Base-by-base conservation (phyloP, 192 early-diverging fungal genomes). In the Dimargaris cristalligena region DNA sequence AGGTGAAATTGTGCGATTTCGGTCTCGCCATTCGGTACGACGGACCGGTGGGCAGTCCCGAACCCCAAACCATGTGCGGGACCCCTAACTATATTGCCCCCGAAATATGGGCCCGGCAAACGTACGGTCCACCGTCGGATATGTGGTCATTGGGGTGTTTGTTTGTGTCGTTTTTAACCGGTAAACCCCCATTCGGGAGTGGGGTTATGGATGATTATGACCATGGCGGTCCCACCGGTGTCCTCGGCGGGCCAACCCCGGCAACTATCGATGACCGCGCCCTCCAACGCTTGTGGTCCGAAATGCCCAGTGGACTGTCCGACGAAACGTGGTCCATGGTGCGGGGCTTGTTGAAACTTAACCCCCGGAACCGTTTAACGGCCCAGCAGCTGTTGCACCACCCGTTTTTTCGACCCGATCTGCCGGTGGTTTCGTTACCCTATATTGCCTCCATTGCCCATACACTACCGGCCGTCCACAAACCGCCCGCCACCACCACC, bases 31-130 rank as follows among this genome's bases (percentile, higher is more conserved):
- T 69, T 0, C 57, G 63, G 57, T 26, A 67, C 41, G 78, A 79
- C 48, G 51, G 75, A 18, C 67, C 62, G 34, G 67, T 59, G 23
- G 62, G 59, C 1, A 64, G 74, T 32, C 69, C 60, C 0, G 87
- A 89, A 64, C 82, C 85, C 44, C 75, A 78, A 54, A 86, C 84
- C 0, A 71, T 86, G 74, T 88, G 86, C 59, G 86, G 86, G 25
- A 88, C 86, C 2, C 84, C 84, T 18, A 86, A 82, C 59, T 88
- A 88, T 64, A 86, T 88, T 13, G 78, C 82, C 29, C 85, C 86
- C 3, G 87, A 89, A 63, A 85, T 88, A 22, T 71, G 88, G 1
- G 75, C 80, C 11, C 71, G 81, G 20, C 73, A 73, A 58, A 80
- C 87, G 20, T 86, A 89, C 63, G 83, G 87, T 1, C 68, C 83